Evolutionary conservation across 805 yeast species (phyloP), one percentile per base, ranked within the genome.

Genomic region (Osmozyma mogii): DNA sequence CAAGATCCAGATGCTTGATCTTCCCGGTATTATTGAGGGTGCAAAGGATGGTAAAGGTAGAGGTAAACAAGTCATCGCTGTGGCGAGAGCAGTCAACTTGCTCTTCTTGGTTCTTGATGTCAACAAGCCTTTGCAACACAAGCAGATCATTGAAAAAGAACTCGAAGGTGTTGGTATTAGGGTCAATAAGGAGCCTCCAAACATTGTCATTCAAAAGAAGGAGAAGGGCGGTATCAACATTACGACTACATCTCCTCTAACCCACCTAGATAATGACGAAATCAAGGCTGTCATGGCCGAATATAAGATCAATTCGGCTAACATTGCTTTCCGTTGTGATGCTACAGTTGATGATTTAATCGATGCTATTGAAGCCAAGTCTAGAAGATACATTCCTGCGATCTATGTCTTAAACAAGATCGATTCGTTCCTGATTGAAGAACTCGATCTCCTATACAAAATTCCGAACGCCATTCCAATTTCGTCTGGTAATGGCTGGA

Each of bases 381-480:
- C 84, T 47, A 78, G 99, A 63, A 78, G 84, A 54, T 92, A 92
- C 56, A 85, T 92, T 43, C 98, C 98, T 3, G 97, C 95, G 1
- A 68, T 92, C 33, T 92, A 92, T 52, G 96, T 87, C 26, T 67
- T 92, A 51, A 92, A 92, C 70, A 92, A 92, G 61, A 89, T 92
- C 50, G 99, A 92, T 58, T 79, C 96, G 8, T 82, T 92, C 52
- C 82, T 96, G 6, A 71, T 89, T 31, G 94, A 92, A 60, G 99
- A 92, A 56, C 72, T 92, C 44, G 95, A 92, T 44, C 62, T 92
- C 35, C 60, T 92, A 38, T 81, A 84, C 65, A 75, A 92, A 53
- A 92, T 92, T 46, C 98, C 98, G 29, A 78, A 92, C 59, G 96
- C 97, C 6, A 94, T 92, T 29, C 98, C 98, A 22, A 89, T 92